A percentile compares a stretch with the other conserved stretches of the same genome.
These are phyloP conservation scores for Apiotrichum siamense DNA, from an alignment of 1,284 basidiomycete species.

Conservation along the genomic window DNA sequence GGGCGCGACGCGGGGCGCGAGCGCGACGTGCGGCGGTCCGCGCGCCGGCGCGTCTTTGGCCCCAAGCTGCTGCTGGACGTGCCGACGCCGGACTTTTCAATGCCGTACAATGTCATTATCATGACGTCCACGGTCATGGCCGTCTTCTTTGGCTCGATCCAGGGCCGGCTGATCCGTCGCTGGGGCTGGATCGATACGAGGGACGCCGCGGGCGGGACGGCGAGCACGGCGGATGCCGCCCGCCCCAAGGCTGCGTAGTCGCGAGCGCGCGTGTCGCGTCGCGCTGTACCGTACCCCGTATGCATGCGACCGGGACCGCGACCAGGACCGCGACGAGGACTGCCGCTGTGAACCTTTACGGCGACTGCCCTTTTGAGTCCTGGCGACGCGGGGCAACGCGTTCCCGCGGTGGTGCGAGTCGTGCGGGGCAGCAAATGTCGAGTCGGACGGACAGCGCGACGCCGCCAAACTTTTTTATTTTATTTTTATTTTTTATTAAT, in stretches of 20 bases:
- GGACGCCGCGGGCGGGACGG: background rate
- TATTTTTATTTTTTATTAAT: too few relatives aligned
- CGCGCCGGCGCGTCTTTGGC: constrained; percentile 62
- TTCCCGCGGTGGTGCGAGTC: too few relatives aligned
- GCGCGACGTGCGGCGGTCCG: constrained; percentile 11
- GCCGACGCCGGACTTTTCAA: constrained; percentile 95
- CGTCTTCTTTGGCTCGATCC: constrained; percentile 85
- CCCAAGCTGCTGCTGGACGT: constrained; percentile 76
- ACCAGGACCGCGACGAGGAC: too few relatives aligned
- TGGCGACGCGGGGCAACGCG: too few relatives aligned
- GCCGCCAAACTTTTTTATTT: too few relatives aligned
- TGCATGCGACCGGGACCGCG: too few relatives aligned
- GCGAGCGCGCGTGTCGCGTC: too few relatives aligned
- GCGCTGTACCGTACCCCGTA: too few relatives aligned
- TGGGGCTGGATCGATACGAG: constrained; percentile 57
- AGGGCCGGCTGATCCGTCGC: constrained; percentile 76
- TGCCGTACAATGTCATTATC: constrained; percentile 99
- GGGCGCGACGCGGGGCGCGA: background rate
- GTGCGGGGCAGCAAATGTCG: too few relatives aligned
- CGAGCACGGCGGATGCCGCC: constrained; percentile 9
- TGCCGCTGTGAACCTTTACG: too few relatives aligned
- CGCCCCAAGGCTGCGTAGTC: background rate
- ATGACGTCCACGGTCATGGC: constrained; percentile 86
- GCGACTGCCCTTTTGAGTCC: too few relatives aligned
- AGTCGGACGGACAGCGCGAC: too few relatives aligned